Conservation (phyloP, 805 yeast species). For the Candida pini region DNA sequence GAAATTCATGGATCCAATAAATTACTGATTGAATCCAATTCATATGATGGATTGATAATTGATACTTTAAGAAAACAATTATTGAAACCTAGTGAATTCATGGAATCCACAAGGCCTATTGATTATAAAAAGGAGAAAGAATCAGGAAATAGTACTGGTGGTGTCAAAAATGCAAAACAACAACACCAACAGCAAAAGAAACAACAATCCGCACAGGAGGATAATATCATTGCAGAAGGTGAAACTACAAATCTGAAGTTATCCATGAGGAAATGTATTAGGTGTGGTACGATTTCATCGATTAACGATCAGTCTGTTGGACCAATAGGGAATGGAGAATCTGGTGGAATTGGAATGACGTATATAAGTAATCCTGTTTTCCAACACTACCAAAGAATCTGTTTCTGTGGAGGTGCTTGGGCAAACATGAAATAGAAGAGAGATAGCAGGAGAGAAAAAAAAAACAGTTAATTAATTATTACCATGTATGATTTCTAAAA, state of each 20-base stretch:
- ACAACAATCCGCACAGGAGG: background rate
- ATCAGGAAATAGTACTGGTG: background rate
- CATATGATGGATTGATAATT: constrained; percentile 24
- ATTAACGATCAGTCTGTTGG: constrained; percentile 28
- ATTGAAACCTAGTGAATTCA: constrained; percentile 22
- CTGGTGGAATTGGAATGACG: constrained; percentile 16
- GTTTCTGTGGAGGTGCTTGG: constrained; percentile 80
- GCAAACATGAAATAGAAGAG: too few relatives aligned
- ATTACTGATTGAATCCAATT: constrained; percentile 15
- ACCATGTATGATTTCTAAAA: too few relatives aligned
- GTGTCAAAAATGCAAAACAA: background rate
- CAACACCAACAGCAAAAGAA: background rate
- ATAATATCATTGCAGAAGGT: background rate
- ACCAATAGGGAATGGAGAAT: constrained; percentile 2
- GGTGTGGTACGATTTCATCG: constrained; percentile 31
- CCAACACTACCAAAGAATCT: constrained; percentile 50
- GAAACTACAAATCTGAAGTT: constrained; percentile 6
- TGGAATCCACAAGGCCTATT: constrained; percentile 2
- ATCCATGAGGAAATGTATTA: constrained; percentile 26
- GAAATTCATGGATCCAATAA: constrained; percentile 11
- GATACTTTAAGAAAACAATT: constrained; percentile 30
- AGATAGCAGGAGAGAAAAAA: too few relatives aligned
- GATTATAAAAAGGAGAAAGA: background rate
- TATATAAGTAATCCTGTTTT: constrained; percentile 27
- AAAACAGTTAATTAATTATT: too few relatives aligned